phyloP scores from a whole-genome alignment of 106 monocot genomes.

The Triglochin maritima region DNA sequence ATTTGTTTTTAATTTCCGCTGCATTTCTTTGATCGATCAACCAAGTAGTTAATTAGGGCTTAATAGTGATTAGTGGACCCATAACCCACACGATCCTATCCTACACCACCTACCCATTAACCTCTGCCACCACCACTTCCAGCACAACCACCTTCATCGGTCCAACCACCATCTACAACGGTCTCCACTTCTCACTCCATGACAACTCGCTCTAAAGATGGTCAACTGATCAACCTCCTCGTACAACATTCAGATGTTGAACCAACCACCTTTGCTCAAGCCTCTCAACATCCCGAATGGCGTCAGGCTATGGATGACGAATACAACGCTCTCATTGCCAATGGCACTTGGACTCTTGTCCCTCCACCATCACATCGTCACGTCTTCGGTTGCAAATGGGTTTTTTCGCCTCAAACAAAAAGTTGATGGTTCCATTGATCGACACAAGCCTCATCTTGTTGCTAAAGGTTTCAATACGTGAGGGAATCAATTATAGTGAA shows the following conservation, averaged over 20 bases:
- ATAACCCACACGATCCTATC: too few species aligned
- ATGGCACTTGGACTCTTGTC: background rate
- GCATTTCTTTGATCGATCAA: too few species aligned
- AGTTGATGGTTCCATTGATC: slow-evolving; percentile 4
- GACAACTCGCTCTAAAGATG: too few species aligned
- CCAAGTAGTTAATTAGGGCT: too few species aligned
- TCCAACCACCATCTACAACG: too few species aligned
- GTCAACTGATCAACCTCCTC: too few species aligned
- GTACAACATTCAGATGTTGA: background rate
- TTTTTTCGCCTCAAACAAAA: background rate
- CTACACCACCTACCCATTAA: too few species aligned
- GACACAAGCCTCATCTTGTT: slow-evolving; percentile 6
- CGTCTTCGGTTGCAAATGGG: background rate
- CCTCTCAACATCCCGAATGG: background rate
- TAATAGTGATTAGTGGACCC: too few species aligned
- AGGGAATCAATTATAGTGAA: slow-evolving; percentile 5
- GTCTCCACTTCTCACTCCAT: too few species aligned
- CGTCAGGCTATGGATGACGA: background rate
- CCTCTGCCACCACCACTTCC: too few species aligned
- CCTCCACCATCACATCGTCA: background rate
- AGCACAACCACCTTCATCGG: too few species aligned
- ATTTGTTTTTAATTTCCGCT: too few species aligned
- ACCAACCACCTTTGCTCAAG: background rate
- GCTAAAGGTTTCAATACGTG: slow-evolving; percentile 1
- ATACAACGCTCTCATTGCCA: background rate